A percentile compares a stretch with the other conserved stretches of the same genome.
phyloP scores from a whole-genome alignment of 345 rosid species.

The Brassica rapa region DNA sequence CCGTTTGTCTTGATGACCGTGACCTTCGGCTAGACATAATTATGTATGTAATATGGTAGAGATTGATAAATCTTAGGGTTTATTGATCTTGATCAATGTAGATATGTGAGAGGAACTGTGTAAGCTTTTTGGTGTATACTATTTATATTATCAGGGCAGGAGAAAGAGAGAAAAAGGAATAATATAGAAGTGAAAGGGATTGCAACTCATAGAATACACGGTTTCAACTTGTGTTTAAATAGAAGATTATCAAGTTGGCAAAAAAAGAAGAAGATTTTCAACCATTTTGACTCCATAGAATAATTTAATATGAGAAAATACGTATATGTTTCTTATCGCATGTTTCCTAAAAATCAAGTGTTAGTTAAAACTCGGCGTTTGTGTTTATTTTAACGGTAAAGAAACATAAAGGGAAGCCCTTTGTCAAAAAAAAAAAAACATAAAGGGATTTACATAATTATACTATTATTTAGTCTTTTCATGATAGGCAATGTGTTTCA shows the following conservation, averaged over 20 bases:
- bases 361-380: not conserved
- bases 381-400: not conserved
- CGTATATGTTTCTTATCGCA: slow-evolving; percentile 2
- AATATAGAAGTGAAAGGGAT: not conserved
- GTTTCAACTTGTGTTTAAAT: slow-evolving; percentile 35
- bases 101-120: not conserved
- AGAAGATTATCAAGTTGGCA: slow-evolving; percentile 7
- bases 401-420: not conserved
- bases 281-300: not conserved
- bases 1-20: slow-evolving; percentile 61
- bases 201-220: slow-evolving; percentile 23
- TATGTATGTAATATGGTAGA: not conserved
- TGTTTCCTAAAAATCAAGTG: not conserved
- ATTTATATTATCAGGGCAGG: not conserved
- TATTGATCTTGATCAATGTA: slow-evolving; percentile 3
- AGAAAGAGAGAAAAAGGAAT: not conserved
- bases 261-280: not conserved
- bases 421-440: too few relatives aligned
- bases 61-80: not conserved
- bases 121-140: slow-evolving; percentile 13
- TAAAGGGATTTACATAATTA: not conserved
- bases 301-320: not conserved
- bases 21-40: slow-evolving; percentile 85
- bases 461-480: not conserved
- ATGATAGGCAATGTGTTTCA: not conserved